A percentile compares a stretch with the other conserved stretches of the same genome.
phyloP scores from a whole-genome alignment of 208 protist genomes.

The Balamuthia mandrillaris region DNA sequence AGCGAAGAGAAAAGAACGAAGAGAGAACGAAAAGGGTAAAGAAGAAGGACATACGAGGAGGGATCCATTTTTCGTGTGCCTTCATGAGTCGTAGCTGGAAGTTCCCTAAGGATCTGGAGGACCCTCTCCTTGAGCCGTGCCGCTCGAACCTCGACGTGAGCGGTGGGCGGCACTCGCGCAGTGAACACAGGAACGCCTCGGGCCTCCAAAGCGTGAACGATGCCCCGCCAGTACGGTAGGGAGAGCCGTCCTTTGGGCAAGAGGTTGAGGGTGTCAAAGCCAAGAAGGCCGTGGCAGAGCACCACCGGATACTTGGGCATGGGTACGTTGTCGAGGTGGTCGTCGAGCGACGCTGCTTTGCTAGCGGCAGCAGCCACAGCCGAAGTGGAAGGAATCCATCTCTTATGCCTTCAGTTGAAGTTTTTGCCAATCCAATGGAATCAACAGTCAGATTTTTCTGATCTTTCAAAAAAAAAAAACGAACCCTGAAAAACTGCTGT shows the following conservation, averaged over 20 bases:
- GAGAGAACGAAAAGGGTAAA: no score
- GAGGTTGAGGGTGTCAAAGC: constrained; percentile 33
- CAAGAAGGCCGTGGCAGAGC: constrained; percentile 28
- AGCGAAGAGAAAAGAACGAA: neutral
- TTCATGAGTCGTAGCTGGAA: neutral
- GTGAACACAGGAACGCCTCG: neutral
- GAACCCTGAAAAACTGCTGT: no score
- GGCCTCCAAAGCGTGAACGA: neutral
- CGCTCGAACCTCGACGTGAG: constrained; percentile 12
- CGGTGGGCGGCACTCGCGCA: neutral
- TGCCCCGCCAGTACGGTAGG: constrained; percentile 34
- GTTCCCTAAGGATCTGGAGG: neutral
- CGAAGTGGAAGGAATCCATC: no score
- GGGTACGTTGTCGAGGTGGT: neutral
- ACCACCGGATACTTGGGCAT: neutral
- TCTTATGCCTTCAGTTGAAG: no score
- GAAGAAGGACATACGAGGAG: no score
- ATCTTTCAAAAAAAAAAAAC: no score
- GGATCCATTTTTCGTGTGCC: no score
- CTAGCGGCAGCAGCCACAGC: no score
- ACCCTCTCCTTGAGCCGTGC: constrained; percentile 17
- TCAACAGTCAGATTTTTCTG: no score
- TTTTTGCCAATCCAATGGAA: no score
- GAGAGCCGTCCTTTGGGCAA: constrained; percentile 26
- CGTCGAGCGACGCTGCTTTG: no score